These are phyloP conservation scores for Sclerotinia trifoliorum DNA, from an alignment of 2,329 filamentous ascomycete genomes.

Conservation along the genomic window DNA sequence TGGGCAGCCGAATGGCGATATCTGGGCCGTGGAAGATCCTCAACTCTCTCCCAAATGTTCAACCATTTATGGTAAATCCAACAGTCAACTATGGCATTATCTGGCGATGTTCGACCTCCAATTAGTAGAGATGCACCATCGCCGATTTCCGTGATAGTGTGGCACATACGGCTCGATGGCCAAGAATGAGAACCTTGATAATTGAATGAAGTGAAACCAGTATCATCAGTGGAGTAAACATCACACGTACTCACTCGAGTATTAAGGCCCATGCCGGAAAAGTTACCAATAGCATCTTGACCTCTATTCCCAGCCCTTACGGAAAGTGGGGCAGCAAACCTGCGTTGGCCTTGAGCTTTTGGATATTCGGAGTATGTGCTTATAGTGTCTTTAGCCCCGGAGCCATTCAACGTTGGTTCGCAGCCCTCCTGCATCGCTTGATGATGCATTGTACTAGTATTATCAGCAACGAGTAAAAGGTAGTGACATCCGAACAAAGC, in stretches of 20 bases:
- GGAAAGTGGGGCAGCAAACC: conserved; percentile 59
- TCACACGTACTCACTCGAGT: conserved; percentile 48
- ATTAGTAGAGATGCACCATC: conserved; percentile 60
- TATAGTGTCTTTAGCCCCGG: background rate
- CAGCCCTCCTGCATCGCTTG: background rate
- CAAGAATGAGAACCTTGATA: conserved; percentile 32
- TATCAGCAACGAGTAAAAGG: conserved; percentile 66
- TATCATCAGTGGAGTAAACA: conserved; percentile 43
- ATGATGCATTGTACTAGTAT: background rate
- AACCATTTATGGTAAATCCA: conserved; percentile 65
- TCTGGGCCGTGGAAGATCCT: conserved; percentile 66
- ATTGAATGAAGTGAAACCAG: background rate
- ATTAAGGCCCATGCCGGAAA: conserved; percentile 42
- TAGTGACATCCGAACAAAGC: conserved; percentile 83
- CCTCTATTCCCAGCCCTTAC: conserved; percentile 43
- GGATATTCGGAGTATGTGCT: conserved; percentile 43
- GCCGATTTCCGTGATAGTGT: conserved; percentile 68
- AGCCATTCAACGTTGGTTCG: background rate
- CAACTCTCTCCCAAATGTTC: conserved; percentile 59
- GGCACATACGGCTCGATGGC: conserved; percentile 63
- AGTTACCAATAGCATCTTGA: conserved; percentile 34
- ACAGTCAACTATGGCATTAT: conserved; percentile 66
- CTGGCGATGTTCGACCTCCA: conserved; percentile 78
- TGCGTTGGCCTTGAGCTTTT: conserved; percentile 49
- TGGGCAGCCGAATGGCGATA: conserved; percentile 71